Base-by-base conservation (phyloP, 208 protist species). In the Crithidia acanthocephali region DNA sequence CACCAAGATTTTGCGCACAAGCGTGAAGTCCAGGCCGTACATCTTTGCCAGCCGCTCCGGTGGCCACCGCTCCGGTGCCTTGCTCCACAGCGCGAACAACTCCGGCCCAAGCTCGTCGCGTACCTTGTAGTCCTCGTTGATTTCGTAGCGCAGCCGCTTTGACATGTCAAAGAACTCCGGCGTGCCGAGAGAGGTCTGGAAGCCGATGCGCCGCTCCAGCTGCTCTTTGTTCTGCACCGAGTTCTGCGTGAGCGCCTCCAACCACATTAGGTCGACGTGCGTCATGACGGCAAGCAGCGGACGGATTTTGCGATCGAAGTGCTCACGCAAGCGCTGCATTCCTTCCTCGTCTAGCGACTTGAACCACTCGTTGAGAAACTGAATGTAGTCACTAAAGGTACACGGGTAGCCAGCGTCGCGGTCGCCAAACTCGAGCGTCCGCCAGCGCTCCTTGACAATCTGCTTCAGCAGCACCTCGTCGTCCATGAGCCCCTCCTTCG, bases 121-220 rank as follows among this genome's bases (percentile, higher is more conserved):
- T 55, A 97, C 91, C 66, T 97, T 97, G 85, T 97, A 97, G 81
- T 97, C 93, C 65, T 97, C 93, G 73, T 97, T 97, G 63, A 97
- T 95, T 78, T 97, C 93, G 67, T 97, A 97, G 40, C 85, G 82
- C 58, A 97, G 83, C 18, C 93, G 81, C 68, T 91, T 91, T 25
- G 93, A 94, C 91, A 97, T 97, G 73, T 97, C 93, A 68, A 97
- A 96, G 65, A 97, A 97, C 78, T 97, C 91, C 23, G 93, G 93
- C 35, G 93, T 97, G 50, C 93, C 93, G n/a, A 97, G 77, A 42
- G 86, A 90, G 13, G 91, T 97, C 69, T 97, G 91, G 68, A 95
- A 95, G 20, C 83, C 93, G 72, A 97, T 96, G 60, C 85, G 86
- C 3, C 90, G 84, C 78, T 96, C 91, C 32, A 97, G 52, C 70